Conservation (phyloP, 805 yeast species). For the Myxozyma lipomycoides region DNA sequence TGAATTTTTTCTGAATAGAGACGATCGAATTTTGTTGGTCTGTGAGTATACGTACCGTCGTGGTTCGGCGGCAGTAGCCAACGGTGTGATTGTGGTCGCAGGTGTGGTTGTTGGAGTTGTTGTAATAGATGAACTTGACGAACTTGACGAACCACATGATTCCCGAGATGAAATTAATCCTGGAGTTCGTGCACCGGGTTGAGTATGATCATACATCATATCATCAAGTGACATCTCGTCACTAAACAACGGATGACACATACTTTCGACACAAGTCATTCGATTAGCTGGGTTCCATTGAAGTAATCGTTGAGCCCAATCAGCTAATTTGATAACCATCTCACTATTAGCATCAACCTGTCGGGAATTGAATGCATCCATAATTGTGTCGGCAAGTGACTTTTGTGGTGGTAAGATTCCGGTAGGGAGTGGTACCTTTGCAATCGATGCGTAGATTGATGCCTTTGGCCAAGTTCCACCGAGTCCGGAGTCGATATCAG, state of each 20-base stretch:
- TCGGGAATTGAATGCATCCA: neutral
- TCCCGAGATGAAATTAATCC: too few species aligned
- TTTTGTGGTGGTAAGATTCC: neutral
- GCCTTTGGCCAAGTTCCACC: slow-evolving; percentile 80
- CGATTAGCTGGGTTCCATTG: neutral
- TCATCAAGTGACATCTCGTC: neutral
- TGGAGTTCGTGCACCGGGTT: too few species aligned
- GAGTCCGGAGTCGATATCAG: slow-evolving; percentile 40
- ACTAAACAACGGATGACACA: neutral
- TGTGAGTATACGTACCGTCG: too few species aligned
- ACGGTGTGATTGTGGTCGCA: too few species aligned
- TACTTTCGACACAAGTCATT: neutral
- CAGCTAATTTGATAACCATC: neutral
- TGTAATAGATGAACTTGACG: too few species aligned
- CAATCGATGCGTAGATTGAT: slow-evolving; percentile 41
- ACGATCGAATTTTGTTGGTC: too few species aligned
- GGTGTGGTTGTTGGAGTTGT: too few species aligned
- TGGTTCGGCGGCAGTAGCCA: too few species aligned
- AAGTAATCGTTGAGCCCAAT: neutral
- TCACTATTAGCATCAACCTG: neutral
- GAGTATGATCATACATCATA: too few species aligned
- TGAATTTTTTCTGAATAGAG: too few species aligned
- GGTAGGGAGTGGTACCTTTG: neutral
- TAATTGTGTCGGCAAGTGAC: neutral
- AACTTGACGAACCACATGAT: too few species aligned